These are phyloP conservation scores for Phyllostachys edulis DNA, from an alignment of 176 grass and related monocot species.

Conservation along the genomic window DNA sequence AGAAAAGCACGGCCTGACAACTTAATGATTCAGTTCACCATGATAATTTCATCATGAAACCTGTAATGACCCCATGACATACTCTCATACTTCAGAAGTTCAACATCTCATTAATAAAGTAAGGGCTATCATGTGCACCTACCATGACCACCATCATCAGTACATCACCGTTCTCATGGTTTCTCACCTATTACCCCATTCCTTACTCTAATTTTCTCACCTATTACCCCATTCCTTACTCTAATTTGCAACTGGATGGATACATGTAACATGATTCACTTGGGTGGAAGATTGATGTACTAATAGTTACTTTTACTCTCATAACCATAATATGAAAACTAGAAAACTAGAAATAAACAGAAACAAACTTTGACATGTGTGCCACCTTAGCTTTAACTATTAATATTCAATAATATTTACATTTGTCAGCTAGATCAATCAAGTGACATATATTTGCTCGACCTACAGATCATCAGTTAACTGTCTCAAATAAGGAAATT, in stretches of 20 bases:
- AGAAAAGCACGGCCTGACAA: neutral
- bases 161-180: neutral
- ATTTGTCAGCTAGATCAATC: neutral
- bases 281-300: neutral
- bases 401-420: neutral
- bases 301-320: neutral
- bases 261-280: neutral
- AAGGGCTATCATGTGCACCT: neutral
- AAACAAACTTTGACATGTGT: neutral
- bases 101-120: neutral
- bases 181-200: neutral
- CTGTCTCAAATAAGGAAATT: neutral
- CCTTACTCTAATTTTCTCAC: neutral
- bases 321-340: neutral
- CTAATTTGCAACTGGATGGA: neutral
- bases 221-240: neutral
- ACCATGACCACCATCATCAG: neutral
- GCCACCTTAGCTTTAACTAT: neutral
- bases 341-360: neutral
- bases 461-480: neutral
- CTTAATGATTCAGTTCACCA: neutral
- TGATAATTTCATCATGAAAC: neutral
- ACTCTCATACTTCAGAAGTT: neutral
- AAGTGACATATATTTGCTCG: neutral
- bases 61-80: neutral